phyloP scores from a whole-genome alignment of 352 stramenopile genomes.

The Phytophthora megakarya region DNA sequence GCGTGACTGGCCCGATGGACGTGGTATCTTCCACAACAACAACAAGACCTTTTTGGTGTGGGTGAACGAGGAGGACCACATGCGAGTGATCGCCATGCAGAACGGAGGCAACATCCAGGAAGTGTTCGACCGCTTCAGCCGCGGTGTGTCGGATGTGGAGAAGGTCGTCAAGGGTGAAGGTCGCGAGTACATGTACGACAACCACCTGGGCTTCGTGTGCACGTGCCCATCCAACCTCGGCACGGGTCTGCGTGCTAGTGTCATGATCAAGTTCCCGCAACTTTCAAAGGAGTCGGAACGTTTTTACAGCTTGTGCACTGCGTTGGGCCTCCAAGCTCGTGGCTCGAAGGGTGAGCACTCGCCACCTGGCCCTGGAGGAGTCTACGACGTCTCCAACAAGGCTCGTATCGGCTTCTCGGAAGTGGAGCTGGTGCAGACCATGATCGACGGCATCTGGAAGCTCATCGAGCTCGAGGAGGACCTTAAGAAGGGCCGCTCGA shows the following conservation, averaged over 20 bases:
- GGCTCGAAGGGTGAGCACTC: slow-evolving; percentile 71
- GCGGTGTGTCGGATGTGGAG: slow-evolving; percentile 60
- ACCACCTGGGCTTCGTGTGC: slow-evolving; percentile 70
- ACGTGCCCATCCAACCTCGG: slow-evolving; percentile 77
- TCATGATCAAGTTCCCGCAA: slow-evolving; percentile 76
- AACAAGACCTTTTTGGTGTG: slow-evolving; percentile 84
- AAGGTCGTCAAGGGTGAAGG: slow-evolving; percentile 61
- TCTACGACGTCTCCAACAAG: slow-evolving; percentile 93
- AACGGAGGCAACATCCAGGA: slow-evolving; percentile 84
- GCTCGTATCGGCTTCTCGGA: slow-evolving; percentile 87
- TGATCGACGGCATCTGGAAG: slow-evolving; percentile 91
- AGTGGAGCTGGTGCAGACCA: slow-evolving; percentile 91
- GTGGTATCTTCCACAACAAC: slow-evolving; percentile 90
- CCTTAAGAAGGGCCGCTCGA: slow-evolving; percentile 79
- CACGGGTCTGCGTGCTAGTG: slow-evolving; percentile 63
- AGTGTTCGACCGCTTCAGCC: slow-evolving; percentile 85
- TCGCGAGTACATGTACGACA: slow-evolving; percentile 73
- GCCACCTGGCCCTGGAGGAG: slow-evolving; percentile 61
- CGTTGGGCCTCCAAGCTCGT: slow-evolving; percentile 62
- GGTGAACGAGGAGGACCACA: slow-evolving; percentile 85
- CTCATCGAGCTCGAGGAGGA: slow-evolving; percentile 92
- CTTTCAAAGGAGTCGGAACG: slow-evolving; percentile 62
- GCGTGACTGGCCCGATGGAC: slow-evolving; percentile 86
- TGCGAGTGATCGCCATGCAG: slow-evolving; percentile 80
- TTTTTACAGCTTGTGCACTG: slow-evolving; percentile 62